Evolutionary conservation across 2,329 filamentous ascomycete species (phyloP), one percentile per base, ranked within the genome.

Genomic region (Arthroderma sp.): DNA sequence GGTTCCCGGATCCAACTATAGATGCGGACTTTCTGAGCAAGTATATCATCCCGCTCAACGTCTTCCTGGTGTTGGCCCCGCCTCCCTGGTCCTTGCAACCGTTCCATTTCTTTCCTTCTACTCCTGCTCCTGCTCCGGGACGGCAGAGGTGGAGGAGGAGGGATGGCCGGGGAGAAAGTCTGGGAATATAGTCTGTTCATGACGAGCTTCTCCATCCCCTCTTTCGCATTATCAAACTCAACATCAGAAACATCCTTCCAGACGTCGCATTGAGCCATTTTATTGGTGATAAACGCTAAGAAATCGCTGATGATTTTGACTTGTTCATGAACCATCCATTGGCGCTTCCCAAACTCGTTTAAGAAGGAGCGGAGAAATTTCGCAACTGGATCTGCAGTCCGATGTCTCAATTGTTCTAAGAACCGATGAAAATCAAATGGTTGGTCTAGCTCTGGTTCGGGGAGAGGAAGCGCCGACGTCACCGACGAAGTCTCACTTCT

Each of bases 281-380:
- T 96, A 66, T 94, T 94, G 44, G 85, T 84, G 51, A 98, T 98
- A 57, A 98, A 98, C 38, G 87, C 80, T 40, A 98, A 70, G 54
- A 98, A 98, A 61, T 98, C 93, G 52, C 85, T 80, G 49, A 98
- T 94, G 50, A 98, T 96, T 67, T 98, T 98, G 60, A 96, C 91
- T 63, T 98, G 91, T 66, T 98, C 91, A 61, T 98, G 91, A 5
- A 95, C 91, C 85, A 94, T 94, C 91, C 91, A 98, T 64, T 96
- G 91, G 54, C 88, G 85, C 69, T 96, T 98, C 32, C 80, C 85
- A 64, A 98, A 98, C 62, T 98, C 93, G 40, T 79, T 80, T 29
- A 98, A 68, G 57, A 98, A 98, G 0, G 91, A 96, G 52, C 93
- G 85, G 38, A 98, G 73, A 58, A 95, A 98, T 51, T 89, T 83